phyloP scores from a whole-genome alignment of 371 early-diverging fungal species.

The Mucor sp. region DNA sequence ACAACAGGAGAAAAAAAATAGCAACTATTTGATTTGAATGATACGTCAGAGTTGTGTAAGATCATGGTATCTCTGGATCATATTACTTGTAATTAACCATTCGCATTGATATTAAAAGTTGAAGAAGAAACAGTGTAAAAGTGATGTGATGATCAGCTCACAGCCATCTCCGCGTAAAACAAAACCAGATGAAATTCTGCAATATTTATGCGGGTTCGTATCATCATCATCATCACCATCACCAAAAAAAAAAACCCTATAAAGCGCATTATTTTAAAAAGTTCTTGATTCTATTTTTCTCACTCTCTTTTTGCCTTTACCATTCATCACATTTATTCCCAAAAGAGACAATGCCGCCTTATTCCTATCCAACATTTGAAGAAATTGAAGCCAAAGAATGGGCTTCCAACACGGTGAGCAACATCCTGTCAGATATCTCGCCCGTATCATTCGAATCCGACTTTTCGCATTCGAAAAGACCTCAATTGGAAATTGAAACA shows the following conservation, averaged over 20 bases:
- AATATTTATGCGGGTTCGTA: background rate
- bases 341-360: slow-evolving; percentile 21
- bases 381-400: slow-evolving; percentile 41
- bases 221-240: background rate
- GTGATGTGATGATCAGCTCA: slow-evolving; percentile 3
- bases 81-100: background rate
- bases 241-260: background rate
- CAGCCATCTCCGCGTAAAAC: background rate
- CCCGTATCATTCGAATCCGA: slow-evolving; percentile 35
- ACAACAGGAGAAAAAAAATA: background rate
- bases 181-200: background rate
- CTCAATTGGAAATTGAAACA: background rate
- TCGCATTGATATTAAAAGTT: background rate
- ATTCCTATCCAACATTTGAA: slow-evolving; percentile 36
- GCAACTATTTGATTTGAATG: background rate
- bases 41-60: slow-evolving; percentile 8
- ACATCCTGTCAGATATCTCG: slow-evolving; percentile 26
- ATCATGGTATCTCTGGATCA: background rate
- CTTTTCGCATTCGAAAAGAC: background rate
- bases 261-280: background rate
- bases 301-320: slow-evolving; percentile 4
- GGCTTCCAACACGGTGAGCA: slow-evolving; percentile 35
- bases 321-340: slow-evolving; percentile 15
- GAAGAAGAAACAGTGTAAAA: background rate
- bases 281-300: slow-evolving; percentile 10